Base-by-base conservation (phyloP, 2,329 filamentous ascomycete genomes). In the Teratosphaeria zuluensis region DNA sequence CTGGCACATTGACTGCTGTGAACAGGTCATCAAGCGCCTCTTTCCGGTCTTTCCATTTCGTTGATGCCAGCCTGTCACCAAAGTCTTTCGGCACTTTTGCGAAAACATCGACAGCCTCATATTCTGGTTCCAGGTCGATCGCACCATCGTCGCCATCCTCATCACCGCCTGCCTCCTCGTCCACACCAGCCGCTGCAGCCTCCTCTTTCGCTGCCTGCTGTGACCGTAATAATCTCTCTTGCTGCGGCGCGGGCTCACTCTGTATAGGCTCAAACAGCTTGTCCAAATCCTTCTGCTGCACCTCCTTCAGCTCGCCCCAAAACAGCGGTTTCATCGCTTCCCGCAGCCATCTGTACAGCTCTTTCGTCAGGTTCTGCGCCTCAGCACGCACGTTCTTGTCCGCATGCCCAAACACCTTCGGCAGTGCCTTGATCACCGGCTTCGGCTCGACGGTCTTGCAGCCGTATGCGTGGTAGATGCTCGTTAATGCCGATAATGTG, bases 241-340 rank as follows among this genome's bases (percentile, higher is more conserved):
- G 94, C 72, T 96, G 96, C 4, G 94, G 90, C 2, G 88, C 68
- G 0, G 88, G 83, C 63, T 97, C 92, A 35, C 89, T 83, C 72
- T 96, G 96, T 70, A 96, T 83, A 67, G 90, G 91, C 68, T 97
- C 94, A 63, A 99, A 99, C 55, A 95, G 83, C 46, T 92, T 89
- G 70, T 99, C 95, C 58, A 99, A 77, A 70, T 99, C 95, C 62
- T 87, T 85, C 73, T 99, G 94, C 71, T 99, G 94, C 0, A 95
- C 92, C 0, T 92, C 88, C 73, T 99, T 99, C 61, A 99, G 75
- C 60, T 99, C 94, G 52, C 83, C 85, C 92, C 94, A 99, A 73
- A 99, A 97, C 75, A 97, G 87, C 42, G 92, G 90, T 73, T 99
- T 99, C 86, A 99, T 96, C 11, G 92, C 92, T 64, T 99, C 94